These are phyloP conservation scores for Cordyceps cateniannulata DNA, from an alignment of 2,329 filamentous ascomycete genomes.

Conservation along the genomic window DNA sequence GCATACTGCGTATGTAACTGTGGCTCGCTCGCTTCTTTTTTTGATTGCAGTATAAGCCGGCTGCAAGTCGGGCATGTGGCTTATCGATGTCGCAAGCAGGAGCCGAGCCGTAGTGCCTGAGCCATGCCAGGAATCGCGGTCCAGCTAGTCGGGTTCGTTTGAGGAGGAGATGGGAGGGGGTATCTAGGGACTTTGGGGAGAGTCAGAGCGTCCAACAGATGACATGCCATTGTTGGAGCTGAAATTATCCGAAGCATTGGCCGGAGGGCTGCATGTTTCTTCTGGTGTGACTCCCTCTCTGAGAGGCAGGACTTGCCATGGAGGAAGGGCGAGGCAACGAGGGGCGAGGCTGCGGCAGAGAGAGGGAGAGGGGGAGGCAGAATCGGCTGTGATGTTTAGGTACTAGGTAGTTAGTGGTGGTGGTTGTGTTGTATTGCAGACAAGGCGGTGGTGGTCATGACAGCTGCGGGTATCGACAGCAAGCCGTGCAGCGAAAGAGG, in stretches of 20 bases:
- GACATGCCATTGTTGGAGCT: neutral
- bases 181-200: neutral
- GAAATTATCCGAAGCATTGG: neutral
- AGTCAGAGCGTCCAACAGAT: neutral
- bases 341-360: neutral
- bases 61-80: slow-evolving; percentile 1
- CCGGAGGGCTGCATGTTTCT: slow-evolving; percentile 2
- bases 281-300: neutral
- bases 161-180: neutral
- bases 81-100: neutral
- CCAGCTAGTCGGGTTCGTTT: slow-evolving; percentile 3
- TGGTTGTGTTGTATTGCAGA: too few relatives aligned
- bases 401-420: neutral
- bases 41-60: neutral
- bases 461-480: neutral
- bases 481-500: neutral
- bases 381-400: neutral
- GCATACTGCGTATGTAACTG: neutral
- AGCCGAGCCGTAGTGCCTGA: slow-evolving; percentile 1
- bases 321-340: neutral
- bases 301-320: neutral
- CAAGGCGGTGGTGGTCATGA: neutral
- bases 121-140: neutral
- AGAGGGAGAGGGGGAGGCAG: neutral
- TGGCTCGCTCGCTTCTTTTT: neutral